These are phyloP conservation scores for Hypoxylon fragiforme DNA, from an alignment of 495 filamentous ascomycete species.

Conservation along the genomic window DNA sequence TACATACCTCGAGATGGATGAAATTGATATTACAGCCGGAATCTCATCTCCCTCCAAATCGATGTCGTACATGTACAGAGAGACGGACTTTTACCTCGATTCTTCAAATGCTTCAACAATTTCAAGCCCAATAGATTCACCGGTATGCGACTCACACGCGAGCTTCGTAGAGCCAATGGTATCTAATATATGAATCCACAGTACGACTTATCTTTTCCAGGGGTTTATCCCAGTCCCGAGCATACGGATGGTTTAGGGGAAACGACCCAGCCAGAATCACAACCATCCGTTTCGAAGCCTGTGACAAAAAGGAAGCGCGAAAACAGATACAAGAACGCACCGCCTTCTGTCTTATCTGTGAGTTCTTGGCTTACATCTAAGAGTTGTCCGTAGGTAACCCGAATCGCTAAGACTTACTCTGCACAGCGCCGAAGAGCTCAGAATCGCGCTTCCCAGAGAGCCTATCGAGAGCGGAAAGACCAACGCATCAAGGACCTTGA, in stretches of 20 bases:
- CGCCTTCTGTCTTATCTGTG: constrained; percentile 52
- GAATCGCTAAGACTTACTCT: constrained; percentile 25
- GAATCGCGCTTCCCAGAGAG: constrained; percentile 68
- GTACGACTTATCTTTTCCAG: constrained; percentile 42
- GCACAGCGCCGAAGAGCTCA: constrained; percentile 58
- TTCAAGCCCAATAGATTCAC: constrained; percentile 46
- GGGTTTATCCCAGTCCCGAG: constrained; percentile 44
- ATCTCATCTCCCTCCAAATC: constrained; percentile 43
- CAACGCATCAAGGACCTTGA: constrained; percentile 80
- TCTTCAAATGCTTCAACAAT: constrained; percentile 42
- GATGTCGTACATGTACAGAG: constrained; percentile 43
- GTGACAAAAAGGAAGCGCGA: constrained; percentile 51
- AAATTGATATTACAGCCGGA: constrained; percentile 33
- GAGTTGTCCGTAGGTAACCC: background rate
- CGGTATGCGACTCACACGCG: constrained; percentile 32
- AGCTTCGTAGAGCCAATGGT: background rate
- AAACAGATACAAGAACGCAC: constrained; percentile 55
- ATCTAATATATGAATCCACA: constrained; percentile 25
- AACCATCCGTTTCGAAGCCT: constrained; percentile 42
- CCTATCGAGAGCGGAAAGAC: constrained; percentile 85
- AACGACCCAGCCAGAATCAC: constrained; percentile 44
- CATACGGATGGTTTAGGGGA: constrained; percentile 36
- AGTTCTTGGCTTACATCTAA: constrained; percentile 15
- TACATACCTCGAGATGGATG: constrained; percentile 35
- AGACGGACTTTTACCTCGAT: constrained; percentile 46